phyloP scores from a whole-genome alignment of 164 flowering plant genomes.

The Magnolia changhungtana region DNA sequence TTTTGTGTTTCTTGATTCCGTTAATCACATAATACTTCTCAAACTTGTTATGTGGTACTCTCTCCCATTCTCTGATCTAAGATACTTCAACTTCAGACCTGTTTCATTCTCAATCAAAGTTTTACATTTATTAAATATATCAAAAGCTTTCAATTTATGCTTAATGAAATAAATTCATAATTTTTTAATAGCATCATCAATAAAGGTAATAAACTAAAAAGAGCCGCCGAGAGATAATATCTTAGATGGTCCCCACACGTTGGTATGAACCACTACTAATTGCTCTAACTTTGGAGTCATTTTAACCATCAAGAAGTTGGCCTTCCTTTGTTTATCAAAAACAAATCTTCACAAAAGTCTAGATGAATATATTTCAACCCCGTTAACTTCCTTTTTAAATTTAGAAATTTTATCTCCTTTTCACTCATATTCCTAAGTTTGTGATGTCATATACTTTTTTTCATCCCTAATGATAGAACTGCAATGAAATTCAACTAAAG shows the following conservation, averaged over 20 bases:
- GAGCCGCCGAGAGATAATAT: not conserved
- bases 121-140: not conserved
- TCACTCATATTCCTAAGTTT: not conserved
- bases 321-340: not conserved
- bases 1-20: not conserved
- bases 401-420: not conserved
- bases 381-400: not conserved
- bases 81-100: not conserved
- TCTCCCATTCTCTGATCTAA: not conserved
- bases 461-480: not conserved
- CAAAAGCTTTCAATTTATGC: not conserved
- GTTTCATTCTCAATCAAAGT: not conserved
- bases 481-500: not conserved
- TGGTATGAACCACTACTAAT: conserved; percentile 2
- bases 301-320: not conserved
- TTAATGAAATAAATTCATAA: not conserved
- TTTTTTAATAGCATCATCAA: not conserved
- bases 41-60: not conserved
- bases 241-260: not conserved
- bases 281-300: not conserved
- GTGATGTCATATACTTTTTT: not conserved
- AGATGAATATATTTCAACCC: not conserved
- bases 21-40: not conserved
- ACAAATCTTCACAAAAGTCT: conserved; percentile 1
- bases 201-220: conserved; percentile 5